phyloP scores from a whole-genome alignment of 768 basidiomycete genomes.

The Podaxis pistillaris region DNA sequence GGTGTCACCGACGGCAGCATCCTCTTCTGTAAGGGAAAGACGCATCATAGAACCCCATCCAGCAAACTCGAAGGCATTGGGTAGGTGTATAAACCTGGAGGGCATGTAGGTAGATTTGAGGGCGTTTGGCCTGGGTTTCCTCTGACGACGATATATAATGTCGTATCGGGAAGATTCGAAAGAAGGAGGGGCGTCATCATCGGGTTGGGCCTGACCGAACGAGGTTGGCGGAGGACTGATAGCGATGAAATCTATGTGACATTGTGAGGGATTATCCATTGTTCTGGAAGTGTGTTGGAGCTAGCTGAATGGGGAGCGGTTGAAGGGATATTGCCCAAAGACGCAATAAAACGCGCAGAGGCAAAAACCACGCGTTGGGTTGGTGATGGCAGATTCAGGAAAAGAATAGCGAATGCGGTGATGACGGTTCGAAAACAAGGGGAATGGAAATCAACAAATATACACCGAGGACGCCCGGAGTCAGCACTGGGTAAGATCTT shows the following conservation, averaged over 20 bases:
- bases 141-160: constrained; percentile 60
- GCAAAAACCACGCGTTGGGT: neutral
- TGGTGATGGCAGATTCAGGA: neutral
- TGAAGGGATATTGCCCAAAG: neutral
- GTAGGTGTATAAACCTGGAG: constrained; percentile 61
- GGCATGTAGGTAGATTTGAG: constrained; percentile 41
- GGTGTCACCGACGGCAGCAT: constrained; percentile 33
- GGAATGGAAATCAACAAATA: neutral
- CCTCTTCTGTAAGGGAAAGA: constrained; percentile 43
- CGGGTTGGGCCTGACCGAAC: neutral
- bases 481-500: neutral
- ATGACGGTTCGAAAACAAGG: neutral
- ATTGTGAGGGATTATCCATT: neutral
- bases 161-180: constrained; percentile 51
- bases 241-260: neutral
- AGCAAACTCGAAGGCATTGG: constrained; percentile 68
- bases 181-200: constrained; percentile 32
- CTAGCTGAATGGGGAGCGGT: neutral
- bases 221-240: neutral
- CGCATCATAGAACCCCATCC: constrained; percentile 62
- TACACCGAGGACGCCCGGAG: neutral
- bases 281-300: neutral
- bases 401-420: neutral
- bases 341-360: neutral
- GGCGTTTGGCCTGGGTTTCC: constrained; percentile 36